Conservation (phyloP, 1,284 basidiomycete species). For the Butyriboletus appendiculatus region DNA sequence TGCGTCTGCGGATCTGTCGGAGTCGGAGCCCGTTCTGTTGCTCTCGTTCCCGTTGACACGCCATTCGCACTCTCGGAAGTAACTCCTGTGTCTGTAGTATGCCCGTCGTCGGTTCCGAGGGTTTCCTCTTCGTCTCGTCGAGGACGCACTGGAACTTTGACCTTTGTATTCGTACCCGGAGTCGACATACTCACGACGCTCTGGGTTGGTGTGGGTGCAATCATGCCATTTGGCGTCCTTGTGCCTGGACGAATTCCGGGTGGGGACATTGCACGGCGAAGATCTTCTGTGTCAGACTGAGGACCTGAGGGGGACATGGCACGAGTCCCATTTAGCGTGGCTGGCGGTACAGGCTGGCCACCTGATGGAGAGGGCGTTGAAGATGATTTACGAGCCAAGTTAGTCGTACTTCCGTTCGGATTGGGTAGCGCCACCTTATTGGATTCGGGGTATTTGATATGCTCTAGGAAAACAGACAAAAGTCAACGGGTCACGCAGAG, state of each 20-base stretch:
- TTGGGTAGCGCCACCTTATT: conserved; percentile 47
- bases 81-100: conserved; percentile 46
- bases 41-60: conserved; percentile 34
- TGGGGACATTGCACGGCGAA: conserved; percentile 67
- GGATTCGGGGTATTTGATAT: conserved; percentile 92
- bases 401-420: conserved; percentile 34
- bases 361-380: conserved; percentile 35
- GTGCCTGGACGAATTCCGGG: conserved; percentile 41
- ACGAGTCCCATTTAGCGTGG: conserved; percentile 42
- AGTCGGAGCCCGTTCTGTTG: conserved; percentile 53
- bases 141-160: conserved; percentile 59
- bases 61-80: conserved; percentile 30
- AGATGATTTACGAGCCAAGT: conserved; percentile 42
- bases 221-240: conserved; percentile 46
- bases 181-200: conserved; percentile 8
- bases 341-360: conserved; percentile 22
- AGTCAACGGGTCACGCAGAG: conserved; percentile 3
- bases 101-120: conserved; percentile 50
- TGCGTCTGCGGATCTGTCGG: conserved; percentile 41
- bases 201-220: conserved; percentile 32
- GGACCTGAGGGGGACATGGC: conserved; percentile 58
- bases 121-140: conserved; percentile 67
- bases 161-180: conserved; percentile 39
- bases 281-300: conserved; percentile 51
- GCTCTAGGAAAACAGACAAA: conserved; percentile 47